These are phyloP conservation scores for Musa itinerans DNA, from an alignment of 176 grass and related monocot species.

Conservation along the genomic window DNA sequence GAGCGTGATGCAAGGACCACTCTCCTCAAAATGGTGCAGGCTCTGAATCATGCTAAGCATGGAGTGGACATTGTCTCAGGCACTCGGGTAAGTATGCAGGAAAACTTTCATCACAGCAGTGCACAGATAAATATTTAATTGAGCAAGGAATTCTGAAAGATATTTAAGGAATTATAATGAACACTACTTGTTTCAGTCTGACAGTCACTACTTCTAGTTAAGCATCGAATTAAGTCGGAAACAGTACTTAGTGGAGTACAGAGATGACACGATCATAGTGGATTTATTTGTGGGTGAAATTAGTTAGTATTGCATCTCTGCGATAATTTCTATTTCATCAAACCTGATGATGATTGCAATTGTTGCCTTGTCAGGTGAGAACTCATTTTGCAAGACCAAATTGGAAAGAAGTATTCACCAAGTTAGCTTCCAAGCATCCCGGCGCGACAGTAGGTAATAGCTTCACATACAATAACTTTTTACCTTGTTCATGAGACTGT, in stretches of 20 bases:
- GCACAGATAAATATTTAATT: no score
- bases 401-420: constrained; percentile 90
- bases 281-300: not conserved
- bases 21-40: constrained; percentile 92
- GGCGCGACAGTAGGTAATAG: constrained; percentile 77
- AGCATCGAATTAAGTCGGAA: no score
- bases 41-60: constrained; percentile 93
- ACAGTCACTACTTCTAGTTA: no score
- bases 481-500: not conserved
- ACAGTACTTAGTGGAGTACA: no score
- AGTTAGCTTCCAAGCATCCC: constrained; percentile 74
- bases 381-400: constrained; percentile 97
- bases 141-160: no score
- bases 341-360: not conserved
- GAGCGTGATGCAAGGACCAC: constrained; percentile 94
- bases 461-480: not conserved
- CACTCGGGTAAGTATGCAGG: constrained; percentile 53
- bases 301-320: no score
- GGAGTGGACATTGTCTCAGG: constrained; percentile 91
- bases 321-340: not conserved
- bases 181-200: no score
- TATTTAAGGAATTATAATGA: no score
- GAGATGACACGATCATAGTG: not conserved
- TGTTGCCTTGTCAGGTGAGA: constrained; percentile 51
- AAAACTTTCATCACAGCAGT: not conserved